Evolutionary conservation across 2,329 filamentous ascomycete species (phyloP).

Genomic region (Apiospora phragmitis): DNA sequence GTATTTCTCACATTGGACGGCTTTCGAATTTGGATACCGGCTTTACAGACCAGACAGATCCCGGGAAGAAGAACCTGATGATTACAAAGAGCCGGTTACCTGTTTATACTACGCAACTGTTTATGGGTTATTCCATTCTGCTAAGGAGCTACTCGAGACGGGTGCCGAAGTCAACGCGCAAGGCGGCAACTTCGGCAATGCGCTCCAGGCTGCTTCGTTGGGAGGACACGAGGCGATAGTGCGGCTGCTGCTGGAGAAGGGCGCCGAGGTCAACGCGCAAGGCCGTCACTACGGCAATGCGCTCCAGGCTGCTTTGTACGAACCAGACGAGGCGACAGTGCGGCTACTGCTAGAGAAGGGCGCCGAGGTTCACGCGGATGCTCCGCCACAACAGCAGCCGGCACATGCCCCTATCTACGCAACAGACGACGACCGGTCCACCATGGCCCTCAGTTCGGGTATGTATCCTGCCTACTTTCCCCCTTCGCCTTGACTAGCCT

Average conservation of each 20-base stretch:
- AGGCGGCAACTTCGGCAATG: conserved; percentile 17
- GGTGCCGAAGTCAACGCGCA: conserved; percentile 19
- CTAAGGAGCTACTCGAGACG: conserved; percentile 23
- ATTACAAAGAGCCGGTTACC: conserved; percentile 5
- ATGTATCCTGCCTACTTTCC: no score
- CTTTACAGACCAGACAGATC: background rate
- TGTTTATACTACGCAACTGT: conserved; percentile 22
- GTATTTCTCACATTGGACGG: conserved; percentile 3
- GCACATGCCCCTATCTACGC: no score
- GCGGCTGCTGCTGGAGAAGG: background rate
- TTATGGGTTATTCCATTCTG: conserved; percentile 17
- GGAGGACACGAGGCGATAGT: conserved; percentile 18
- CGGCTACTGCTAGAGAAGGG: background rate
- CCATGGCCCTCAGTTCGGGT: no score
- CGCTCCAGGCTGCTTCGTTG: conserved; percentile 18
- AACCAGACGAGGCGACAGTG: conserved; percentile 18
- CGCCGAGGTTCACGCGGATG: conserved; percentile 10
- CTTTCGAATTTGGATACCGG: conserved; percentile 2
- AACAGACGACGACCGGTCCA: no score
- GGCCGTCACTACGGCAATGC: conserved; percentile 19
- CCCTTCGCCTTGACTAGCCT: no score
- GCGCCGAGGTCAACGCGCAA: conserved; percentile 9
- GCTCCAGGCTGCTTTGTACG: conserved; percentile 21
- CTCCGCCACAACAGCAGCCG: conserved; percentile 16
- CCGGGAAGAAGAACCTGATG: background rate